phyloP scores from a whole-genome alignment of 768 basidiomycete species.

The Xerocomellus intermedius region DNA sequence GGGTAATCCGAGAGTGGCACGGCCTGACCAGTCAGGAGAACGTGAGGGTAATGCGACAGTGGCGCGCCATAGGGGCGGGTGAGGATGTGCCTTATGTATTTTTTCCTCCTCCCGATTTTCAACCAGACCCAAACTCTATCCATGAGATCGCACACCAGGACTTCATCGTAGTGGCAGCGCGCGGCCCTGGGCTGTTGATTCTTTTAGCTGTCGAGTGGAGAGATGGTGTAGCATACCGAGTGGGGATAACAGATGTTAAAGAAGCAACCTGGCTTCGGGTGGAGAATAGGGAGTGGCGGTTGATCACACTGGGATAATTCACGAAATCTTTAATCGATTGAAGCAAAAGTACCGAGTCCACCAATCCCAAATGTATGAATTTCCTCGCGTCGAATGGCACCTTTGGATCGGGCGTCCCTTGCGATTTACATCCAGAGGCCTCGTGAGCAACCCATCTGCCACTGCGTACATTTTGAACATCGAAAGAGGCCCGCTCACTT shows the following conservation, averaged over 20 bases:
- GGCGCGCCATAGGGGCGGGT: neutral
- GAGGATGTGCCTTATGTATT: neutral
- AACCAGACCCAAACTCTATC: neutral
- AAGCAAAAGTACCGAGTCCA: too few species aligned
- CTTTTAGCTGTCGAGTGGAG: slow-evolving; percentile 15
- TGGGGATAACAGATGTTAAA: neutral
- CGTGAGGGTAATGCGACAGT: neutral
- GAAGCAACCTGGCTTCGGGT: slow-evolving; percentile 1
- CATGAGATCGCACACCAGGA: slow-evolving; percentile 9
- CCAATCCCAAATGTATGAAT: too few species aligned
- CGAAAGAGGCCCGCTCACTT: slow-evolving; percentile 69
- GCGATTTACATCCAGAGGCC: too few species aligned
- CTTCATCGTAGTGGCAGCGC: slow-evolving; percentile 12
- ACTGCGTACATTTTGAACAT: slow-evolving; percentile 67
- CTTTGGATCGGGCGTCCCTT: too few species aligned
- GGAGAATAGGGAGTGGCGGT: slow-evolving; percentile 15
- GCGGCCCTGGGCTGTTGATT: neutral
- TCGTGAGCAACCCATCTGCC: too few species aligned
- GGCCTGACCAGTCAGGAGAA: too few species aligned
- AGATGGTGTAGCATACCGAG: slow-evolving; percentile 14
- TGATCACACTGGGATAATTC: neutral
- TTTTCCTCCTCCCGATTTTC: neutral
- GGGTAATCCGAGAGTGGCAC: neutral
- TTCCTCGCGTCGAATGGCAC: too few species aligned
- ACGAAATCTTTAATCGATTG: neutral